Percentiles rank a stretch among this genome's conserved stretches.
Conservation (phyloP, 2,329 filamentous ascomycete species). For the Zasmidium angulare region DNA sequence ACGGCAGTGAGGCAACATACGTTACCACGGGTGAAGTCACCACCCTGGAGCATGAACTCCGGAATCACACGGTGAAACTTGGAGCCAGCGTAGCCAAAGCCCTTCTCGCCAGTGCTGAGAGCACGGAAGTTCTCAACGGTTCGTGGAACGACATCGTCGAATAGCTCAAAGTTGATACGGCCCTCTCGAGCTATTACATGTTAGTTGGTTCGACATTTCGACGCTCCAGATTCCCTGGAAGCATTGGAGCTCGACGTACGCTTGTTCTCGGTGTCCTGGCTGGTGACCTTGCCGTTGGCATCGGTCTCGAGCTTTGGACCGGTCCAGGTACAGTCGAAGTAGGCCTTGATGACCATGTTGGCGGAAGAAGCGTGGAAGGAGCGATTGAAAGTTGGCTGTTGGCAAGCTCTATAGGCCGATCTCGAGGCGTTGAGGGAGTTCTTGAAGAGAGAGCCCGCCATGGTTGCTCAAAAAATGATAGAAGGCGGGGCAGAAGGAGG, state of each 20-base stretch:
- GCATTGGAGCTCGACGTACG: constrained; percentile 50
- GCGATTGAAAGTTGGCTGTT: constrained; percentile 41
- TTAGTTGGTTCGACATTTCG: constrained; percentile 7
- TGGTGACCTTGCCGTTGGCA: constrained; percentile 53
- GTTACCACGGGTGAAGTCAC: constrained; percentile 94
- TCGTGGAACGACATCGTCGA: constrained; percentile 81
- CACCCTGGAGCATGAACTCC: constrained; percentile 97
- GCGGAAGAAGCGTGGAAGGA: constrained; percentile 64
- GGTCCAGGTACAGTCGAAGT: constrained; percentile 51
- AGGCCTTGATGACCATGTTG: constrained; percentile 75
- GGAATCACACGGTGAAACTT: constrained; percentile 97
- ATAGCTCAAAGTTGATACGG: constrained; percentile 88
- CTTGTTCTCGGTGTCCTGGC: constrained; percentile 48
- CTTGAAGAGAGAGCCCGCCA: constrained; percentile 18
- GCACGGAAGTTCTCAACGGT: constrained; percentile 96
- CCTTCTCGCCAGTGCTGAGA: constrained; percentile 94
- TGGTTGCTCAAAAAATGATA: constrained; percentile 1
- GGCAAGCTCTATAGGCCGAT: constrained; percentile 28
- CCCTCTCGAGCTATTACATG: constrained; percentile 62
- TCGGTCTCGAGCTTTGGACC: constrained; percentile 68
- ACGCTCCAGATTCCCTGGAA: background rate
- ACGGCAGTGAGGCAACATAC: constrained; percentile 53
- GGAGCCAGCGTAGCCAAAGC: constrained; percentile 75
- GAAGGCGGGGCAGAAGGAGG: background rate
- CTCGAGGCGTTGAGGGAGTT: constrained; percentile 28